These are phyloP conservation scores for Hortiboletus campestris DNA, from an alignment of 768 basidiomycete species.

Conservation along the genomic window DNA sequence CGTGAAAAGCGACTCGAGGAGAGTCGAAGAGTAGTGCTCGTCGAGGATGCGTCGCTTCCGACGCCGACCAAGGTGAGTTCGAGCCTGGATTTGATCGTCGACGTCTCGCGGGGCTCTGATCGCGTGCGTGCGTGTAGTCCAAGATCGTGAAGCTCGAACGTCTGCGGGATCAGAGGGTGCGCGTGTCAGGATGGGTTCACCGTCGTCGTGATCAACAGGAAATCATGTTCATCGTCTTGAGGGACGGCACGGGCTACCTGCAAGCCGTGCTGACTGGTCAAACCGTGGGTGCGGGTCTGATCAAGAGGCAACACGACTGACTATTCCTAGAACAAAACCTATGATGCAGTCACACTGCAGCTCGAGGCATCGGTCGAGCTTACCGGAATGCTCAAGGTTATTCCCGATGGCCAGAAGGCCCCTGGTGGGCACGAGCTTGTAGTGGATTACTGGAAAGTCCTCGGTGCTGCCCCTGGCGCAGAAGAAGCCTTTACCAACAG, in stretches of 20 bases:
- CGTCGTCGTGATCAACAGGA: slow-evolving; percentile 89
- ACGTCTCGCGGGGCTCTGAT: slow-evolving; percentile 4
- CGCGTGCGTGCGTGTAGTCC: slow-evolving; percentile 40
- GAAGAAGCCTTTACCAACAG: slow-evolving; percentile 91
- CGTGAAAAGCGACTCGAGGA: slow-evolving; percentile 80
- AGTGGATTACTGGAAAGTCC: slow-evolving; percentile 89
- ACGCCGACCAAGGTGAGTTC: slow-evolving; percentile 59
- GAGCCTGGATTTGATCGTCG: not conserved
- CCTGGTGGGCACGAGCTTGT: slow-evolving; percentile 84
- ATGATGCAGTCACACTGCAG: slow-evolving; percentile 58
- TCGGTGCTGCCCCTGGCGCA: slow-evolving; percentile 57
- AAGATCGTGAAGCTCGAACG: slow-evolving; percentile 64
- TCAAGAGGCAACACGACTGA: not conserved
- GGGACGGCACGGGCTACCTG: slow-evolving; percentile 94
- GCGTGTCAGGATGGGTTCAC: slow-evolving; percentile 95
- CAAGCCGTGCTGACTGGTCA: slow-evolving; percentile 54
- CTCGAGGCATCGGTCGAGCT: slow-evolving; percentile 90
- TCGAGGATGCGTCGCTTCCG: slow-evolving; percentile 70
- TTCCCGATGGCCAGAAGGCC: slow-evolving; percentile 93
- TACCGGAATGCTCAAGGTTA: slow-evolving; percentile 75
- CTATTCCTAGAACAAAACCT: slow-evolving; percentile 71
- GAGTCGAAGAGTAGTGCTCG: slow-evolving; percentile 80
- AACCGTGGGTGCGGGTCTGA: slow-evolving; percentile 50
- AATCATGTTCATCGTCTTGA: slow-evolving; percentile 88
- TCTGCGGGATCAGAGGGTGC: slow-evolving; percentile 70